Percentiles rank a stretch among this genome's conserved stretches.
phyloP scores from a whole-genome alignment of 805 yeast species.

The Cyberlindnera euphorbiiphila region DNA sequence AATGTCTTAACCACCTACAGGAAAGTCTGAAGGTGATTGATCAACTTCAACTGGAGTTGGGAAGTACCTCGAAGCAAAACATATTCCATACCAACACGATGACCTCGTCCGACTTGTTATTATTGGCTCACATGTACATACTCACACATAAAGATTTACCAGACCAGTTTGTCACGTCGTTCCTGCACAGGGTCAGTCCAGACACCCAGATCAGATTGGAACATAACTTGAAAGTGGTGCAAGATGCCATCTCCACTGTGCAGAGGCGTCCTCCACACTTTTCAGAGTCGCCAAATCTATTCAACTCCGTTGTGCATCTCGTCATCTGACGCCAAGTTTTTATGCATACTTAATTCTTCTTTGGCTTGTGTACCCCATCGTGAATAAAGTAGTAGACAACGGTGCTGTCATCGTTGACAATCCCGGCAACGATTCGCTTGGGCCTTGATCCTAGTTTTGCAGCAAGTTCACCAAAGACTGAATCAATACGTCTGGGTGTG shows the following conservation, averaged over 20 bases:
- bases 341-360: conserved; percentile 39
- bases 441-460: conserved; percentile 29
- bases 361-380: conserved; percentile 64
- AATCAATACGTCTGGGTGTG: conserved; percentile 36
- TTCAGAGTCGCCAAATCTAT: conserved; percentile 23
- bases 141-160: conserved; percentile 34
- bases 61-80: background rate
- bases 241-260: conserved; percentile 11
- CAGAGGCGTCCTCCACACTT: conserved; percentile 21
- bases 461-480: conserved; percentile 35
- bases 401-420: conserved; percentile 64
- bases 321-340: conserved; percentile 2
- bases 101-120: conserved; percentile 34
- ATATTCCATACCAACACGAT: conserved; percentile 10
- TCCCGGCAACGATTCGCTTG: conserved; percentile 46
- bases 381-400: conserved; percentile 66
- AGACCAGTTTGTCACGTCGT: conserved; percentile 35
- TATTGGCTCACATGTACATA: conserved; percentile 35
- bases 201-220: conserved; percentile 20
- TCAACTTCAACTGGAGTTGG: conserved; percentile 18
- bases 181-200: conserved; percentile 28
- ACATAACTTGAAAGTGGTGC: conserved; percentile 10
- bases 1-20: conserved; percentile 21
- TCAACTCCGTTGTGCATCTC: conserved; percentile 18
- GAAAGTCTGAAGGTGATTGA: conserved; percentile 10